Evolutionary conservation across 169 alveolate genomes (phyloP).

Genomic region (Miamiensis avidus): DNA sequence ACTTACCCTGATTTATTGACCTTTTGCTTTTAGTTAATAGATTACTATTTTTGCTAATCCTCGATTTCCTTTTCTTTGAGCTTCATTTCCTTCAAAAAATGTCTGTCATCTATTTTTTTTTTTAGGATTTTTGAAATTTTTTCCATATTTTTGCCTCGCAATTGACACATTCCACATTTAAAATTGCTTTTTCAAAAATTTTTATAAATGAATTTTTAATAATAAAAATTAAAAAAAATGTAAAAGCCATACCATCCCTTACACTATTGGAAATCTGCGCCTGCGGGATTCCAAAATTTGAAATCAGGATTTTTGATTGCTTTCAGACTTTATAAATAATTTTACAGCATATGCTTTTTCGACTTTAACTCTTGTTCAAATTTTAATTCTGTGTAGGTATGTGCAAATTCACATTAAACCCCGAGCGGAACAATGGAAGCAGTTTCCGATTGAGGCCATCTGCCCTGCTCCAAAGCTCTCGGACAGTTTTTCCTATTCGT

Average conservation of each 20-base stretch:
- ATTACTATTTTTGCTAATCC: too few species aligned
- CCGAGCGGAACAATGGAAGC: conserved; percentile 35
- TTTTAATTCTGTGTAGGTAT: conserved; percentile 27
- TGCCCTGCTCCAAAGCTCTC: conserved; percentile 1
- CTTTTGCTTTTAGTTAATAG: too few species aligned
- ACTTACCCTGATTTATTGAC: too few species aligned
- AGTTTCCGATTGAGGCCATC: conserved; percentile 41
- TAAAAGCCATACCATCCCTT: conserved; percentile 41
- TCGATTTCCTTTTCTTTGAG: too few species aligned
- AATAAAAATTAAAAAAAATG: too few species aligned
- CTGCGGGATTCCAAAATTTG: conserved; percentile 44
- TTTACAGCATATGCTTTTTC: conserved; percentile 2
- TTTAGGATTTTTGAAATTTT: too few species aligned
- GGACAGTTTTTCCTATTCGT: conserved; percentile 40
- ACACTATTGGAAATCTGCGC: conserved; percentile 17
- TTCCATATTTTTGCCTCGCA: too few species aligned
- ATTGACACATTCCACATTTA: too few species aligned
- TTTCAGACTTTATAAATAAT: conserved; percentile 3
- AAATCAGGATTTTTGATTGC: not conserved
- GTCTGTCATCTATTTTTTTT: too few species aligned
- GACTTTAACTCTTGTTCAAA: conserved; percentile 35
- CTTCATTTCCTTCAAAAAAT: too few species aligned
- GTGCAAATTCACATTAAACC: conserved; percentile 44
- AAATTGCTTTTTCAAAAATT: too few species aligned
- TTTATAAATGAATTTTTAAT: too few species aligned